Base-by-base conservation (phyloP, 176 grass and related monocot species). In the Areca catechu region DNA sequence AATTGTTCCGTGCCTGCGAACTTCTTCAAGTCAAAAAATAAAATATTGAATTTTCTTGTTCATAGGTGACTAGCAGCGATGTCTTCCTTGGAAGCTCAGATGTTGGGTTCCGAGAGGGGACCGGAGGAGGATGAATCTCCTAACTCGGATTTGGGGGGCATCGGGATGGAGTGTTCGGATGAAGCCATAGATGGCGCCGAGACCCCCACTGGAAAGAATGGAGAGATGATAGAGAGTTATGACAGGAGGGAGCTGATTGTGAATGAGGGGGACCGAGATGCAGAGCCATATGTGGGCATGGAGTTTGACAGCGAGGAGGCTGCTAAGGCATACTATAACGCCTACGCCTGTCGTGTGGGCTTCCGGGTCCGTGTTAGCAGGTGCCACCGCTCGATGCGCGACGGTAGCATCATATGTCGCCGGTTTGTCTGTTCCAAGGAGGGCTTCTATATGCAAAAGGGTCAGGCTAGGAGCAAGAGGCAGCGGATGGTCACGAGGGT, bases 381-480 rank as follows among this genome's bases (percentile, higher is more conserved):
- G 58, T 82, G 72, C 65, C 82, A 75, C 28, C 79, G 75, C 7
- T 88, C 84, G 22, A 79, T 79, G 74, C 84, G 75, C 72, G 79
- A 82, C 48, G 82, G 79, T 51, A 79, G 79, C 47, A 79, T 88
- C 15, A 79, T 88, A 69, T 82, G 79, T 56, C 79, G 79, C 15
- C 49, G 84, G 25, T 79, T 88, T 60, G 84, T 88, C 21, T 88
- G 84, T 66, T 88, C 84, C 54, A 82, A 79, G 74, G 84, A 82
- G 63, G 84, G 84, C 19, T 88, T 88, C 66, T 68, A 61, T 68
- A 79, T 43, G 9, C 34, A 43, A 5, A 43, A 82, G 82, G 50
- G 62, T 14, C 79, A 58, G 75, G 67, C 49, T 58, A 67, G 72
- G 63, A 88, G 74, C 75, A 71, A 69, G 21, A 53, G 72, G 23